Conservation (phyloP, 805 yeast species). For the Candida vaughaniae region DNA sequence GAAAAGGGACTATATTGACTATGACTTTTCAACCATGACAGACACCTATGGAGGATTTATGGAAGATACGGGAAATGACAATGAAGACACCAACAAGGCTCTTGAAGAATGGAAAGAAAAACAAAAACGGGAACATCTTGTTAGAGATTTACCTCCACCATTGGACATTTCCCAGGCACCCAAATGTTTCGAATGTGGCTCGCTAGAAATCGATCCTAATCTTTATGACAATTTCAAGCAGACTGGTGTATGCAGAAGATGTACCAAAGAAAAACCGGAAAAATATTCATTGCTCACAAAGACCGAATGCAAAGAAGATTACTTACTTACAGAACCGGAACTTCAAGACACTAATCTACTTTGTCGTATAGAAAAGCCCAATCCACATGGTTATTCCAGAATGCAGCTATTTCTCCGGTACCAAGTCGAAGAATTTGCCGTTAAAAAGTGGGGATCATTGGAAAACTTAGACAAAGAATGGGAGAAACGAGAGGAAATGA, state of each 20-base stretch:
- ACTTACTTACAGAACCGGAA: conserved; percentile 91
- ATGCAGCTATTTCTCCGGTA: conserved; percentile 90
- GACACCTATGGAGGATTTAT: conserved; percentile 88
- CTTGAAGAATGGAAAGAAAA: conserved; percentile 50
- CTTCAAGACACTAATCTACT: conserved; percentile 66
- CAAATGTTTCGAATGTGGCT: conserved; percentile 77
- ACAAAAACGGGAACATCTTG: conserved; percentile 37
- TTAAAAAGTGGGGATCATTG: conserved; percentile 90
- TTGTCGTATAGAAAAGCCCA: conserved; percentile 82
- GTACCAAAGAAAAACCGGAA: conserved; percentile 73
- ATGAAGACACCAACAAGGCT: conserved; percentile 16
- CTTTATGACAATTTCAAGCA: conserved; percentile 65
- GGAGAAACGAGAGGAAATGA: conserved; percentile 74
- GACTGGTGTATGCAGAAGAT: conserved; percentile 72
- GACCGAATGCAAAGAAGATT: conserved; percentile 93
- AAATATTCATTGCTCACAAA: conserved; percentile 89
- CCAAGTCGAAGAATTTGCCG: conserved; percentile 92
- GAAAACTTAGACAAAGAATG: conserved; percentile 92
- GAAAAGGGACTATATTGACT: conserved; percentile 71
- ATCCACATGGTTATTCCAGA: conserved; percentile 90
- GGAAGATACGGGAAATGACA: conserved; percentile 18
- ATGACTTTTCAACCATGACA: conserved; percentile 87
- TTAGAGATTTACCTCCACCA: conserved; percentile 67
- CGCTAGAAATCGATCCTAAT: conserved; percentile 77
- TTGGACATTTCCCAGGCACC: conserved; percentile 72